Percentiles rank a stretch among this genome's conserved stretches.
phyloP scores from a whole-genome alignment of 2,329 filamentous ascomycete genomes.

The Colletotrichum nymphaeae region DNA sequence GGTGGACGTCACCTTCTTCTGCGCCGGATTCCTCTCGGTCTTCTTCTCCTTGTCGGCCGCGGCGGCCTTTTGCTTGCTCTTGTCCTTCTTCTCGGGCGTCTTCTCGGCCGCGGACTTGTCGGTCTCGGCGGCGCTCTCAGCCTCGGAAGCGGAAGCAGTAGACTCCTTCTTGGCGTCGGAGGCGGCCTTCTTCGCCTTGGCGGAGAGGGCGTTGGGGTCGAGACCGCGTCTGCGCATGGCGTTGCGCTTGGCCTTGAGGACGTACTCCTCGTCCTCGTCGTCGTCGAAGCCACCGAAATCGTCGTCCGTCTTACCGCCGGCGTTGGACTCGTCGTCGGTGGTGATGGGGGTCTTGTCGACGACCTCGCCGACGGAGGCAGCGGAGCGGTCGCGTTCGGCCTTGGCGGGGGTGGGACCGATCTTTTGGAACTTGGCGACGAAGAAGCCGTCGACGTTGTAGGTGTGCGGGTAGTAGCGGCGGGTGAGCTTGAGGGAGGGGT shows the following conservation, averaged over 20 bases:
- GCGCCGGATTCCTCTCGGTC: conserved; percentile 32
- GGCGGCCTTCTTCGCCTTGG: conserved; percentile 41
- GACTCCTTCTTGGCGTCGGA: conserved; percentile 18
- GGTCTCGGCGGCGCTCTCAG: conserved; percentile 23
- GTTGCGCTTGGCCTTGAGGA: conserved; percentile 79
- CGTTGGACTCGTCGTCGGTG: conserved; percentile 53
- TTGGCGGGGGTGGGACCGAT: conserved; percentile 78
- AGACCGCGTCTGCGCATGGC: conserved; percentile 79
- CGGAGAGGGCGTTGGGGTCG: conserved; percentile 70
- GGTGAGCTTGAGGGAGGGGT: conserved; percentile 84
- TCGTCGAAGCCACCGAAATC: conserved; percentile 81
- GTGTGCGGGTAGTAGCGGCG: conserved; percentile 90
- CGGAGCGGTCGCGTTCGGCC: conserved; percentile 39
- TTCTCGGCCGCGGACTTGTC: conserved; percentile 32
- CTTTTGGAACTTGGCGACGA: conserved; percentile 98
- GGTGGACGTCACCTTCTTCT: conserved; percentile 15
- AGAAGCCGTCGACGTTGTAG: conserved; percentile 98
- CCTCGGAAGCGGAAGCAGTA: conserved; percentile 14
- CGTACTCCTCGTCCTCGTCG: conserved; percentile 77
- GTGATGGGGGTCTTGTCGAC: conserved; percentile 78
- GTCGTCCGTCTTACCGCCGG: conserved; percentile 48
- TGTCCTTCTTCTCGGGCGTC: conserved; percentile 30
- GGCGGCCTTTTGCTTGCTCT: conserved; percentile 30
- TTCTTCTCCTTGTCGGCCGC: conserved; percentile 37
- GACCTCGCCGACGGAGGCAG: conserved; percentile 54